Evolutionary conservation across 352 stramenopile species (phyloP).

Genomic region (Phytopythium vexans): DNA sequence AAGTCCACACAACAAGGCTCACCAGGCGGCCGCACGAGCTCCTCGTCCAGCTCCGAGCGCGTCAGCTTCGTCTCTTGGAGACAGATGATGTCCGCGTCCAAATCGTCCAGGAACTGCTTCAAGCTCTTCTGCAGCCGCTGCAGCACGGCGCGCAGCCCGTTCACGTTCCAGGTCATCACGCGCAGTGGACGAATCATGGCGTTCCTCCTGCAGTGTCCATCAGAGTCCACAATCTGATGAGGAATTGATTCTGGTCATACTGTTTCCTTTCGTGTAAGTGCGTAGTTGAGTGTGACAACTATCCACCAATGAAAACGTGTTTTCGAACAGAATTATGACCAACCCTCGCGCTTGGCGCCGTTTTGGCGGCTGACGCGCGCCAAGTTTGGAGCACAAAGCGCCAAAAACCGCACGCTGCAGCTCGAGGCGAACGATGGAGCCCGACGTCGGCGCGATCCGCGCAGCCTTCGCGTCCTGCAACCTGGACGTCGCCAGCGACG

Average conservation of each 20-base stretch:
- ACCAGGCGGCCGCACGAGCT: slow-evolving; percentile 66
- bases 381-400: not conserved
- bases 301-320: too few species aligned
- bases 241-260: too few species aligned
- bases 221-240: too few species aligned
- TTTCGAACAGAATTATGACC: too few species aligned
- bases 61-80: slow-evolving; percentile 88
- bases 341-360: not conserved
- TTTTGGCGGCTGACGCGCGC: slow-evolving; percentile 11
- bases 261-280: too few species aligned
- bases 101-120: slow-evolving; percentile 41
- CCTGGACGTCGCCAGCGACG: slow-evolving; percentile 69
- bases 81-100: slow-evolving; percentile 74
- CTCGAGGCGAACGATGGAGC: slow-evolving; percentile 29
- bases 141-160: slow-evolving; percentile 75
- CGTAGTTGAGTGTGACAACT: too few species aligned
- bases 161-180: slow-evolving; percentile 86
- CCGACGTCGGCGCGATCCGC: slow-evolving; percentile 56
- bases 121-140: slow-evolving; percentile 52
- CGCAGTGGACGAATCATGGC: slow-evolving; percentile 23
- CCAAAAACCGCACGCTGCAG: not conserved
- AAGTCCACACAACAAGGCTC: not conserved
- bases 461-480: slow-evolving; percentile 72
- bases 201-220: too few species aligned
- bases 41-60: slow-evolving; percentile 74